Percentiles rank a stretch among this genome's conserved stretches.
Evolutionary conservation across 129 eudicot genomes (phyloP).

Genomic region (Tanacetum coccineum): DNA sequence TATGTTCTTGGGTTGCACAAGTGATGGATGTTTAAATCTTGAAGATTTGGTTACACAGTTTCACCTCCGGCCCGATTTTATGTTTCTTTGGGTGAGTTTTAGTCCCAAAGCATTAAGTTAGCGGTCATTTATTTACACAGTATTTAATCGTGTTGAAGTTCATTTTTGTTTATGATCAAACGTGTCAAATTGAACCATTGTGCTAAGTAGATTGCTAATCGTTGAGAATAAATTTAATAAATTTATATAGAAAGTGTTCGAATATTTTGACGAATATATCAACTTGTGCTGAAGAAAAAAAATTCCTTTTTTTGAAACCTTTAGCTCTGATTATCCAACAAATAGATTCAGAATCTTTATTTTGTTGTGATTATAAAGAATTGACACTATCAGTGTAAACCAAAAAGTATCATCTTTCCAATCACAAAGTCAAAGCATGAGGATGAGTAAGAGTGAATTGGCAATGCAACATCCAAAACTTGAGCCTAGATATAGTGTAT

Average conservation of each 20-base stretch:
- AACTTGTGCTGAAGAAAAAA: neutral
- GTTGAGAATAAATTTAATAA: neutral
- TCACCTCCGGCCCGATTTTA: conserved; percentile 95
- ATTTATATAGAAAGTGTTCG: neutral
- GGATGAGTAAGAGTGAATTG: conserved; percentile 49
- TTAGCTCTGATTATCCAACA: neutral
- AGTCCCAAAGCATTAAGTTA: too few relatives aligned
- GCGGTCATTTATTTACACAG: neutral
- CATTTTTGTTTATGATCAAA: neutral
- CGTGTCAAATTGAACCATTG: neutral
- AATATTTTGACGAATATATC: too few relatives aligned
- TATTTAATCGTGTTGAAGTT: neutral
- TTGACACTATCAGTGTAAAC: conserved; percentile 34
- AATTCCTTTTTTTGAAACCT: neutral
- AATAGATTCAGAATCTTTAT: neutral
- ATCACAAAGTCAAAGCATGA: conserved; percentile 72
- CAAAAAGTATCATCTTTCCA: conserved; percentile 56
- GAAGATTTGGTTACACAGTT: conserved; percentile 93
- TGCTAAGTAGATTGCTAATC: too few relatives aligned
- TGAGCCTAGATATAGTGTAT: conserved; percentile 64
- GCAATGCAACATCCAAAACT: conserved; percentile 42
- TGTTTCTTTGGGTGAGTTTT: conserved; percentile 86
- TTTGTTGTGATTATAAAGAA: neutral
- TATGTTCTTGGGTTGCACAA: conserved; percentile 51
- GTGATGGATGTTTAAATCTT: conserved; percentile 71